These are phyloP conservation scores for Tricholoma saponaceum DNA, from an alignment of 768 basidiomycete species.

Conservation along the genomic window DNA sequence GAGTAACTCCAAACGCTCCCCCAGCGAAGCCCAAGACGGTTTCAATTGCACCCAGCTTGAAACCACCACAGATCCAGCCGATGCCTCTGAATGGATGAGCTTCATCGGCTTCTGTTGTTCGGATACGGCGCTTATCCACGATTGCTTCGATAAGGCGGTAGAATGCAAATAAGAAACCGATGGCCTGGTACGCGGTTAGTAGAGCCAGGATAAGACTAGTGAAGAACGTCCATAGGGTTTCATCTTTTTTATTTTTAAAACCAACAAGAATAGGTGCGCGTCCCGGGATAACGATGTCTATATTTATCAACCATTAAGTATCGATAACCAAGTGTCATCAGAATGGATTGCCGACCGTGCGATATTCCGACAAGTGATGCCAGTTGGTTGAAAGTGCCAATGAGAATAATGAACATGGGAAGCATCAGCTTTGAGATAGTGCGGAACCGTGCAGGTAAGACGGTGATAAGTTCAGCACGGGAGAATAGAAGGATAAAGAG, in stretches of 20 bases:
- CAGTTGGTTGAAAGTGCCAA: slow-evolving; percentile 52
- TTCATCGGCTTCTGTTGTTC: slow-evolving; percentile 38
- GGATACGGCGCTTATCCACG: slow-evolving; percentile 48
- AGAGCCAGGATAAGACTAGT: slow-evolving; percentile 57
- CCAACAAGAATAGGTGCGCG: slow-evolving; percentile 27
- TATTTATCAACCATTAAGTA: not conserved
- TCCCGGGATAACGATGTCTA: slow-evolving; percentile 9
- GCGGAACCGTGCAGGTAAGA: too few species aligned
- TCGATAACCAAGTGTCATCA: not conserved
- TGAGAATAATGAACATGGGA: slow-evolving; percentile 50
- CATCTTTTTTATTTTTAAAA: slow-evolving; percentile 32
- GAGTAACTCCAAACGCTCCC: slow-evolving; percentile 49
- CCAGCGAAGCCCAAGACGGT: slow-evolving; percentile 58
- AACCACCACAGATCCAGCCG: slow-evolving; percentile 59
- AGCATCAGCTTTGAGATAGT: slow-evolving; percentile 41
- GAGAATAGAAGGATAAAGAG: slow-evolving; percentile 72
- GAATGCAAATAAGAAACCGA: slow-evolving; percentile 56
- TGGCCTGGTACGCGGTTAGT: slow-evolving; percentile 52
- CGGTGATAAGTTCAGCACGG: slow-evolving; percentile 43
- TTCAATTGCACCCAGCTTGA: slow-evolving; percentile 64
- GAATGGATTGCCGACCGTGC: slow-evolving; percentile 41
- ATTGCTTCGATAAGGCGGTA: slow-evolving; percentile 51
- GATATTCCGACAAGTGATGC: slow-evolving; percentile 61
- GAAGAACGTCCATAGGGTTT: slow-evolving; percentile 52
- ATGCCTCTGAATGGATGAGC: slow-evolving; percentile 55